Percentiles rank a stretch among this genome's conserved stretches.
Evolutionary conservation across 2,329 filamentous ascomycete genomes (phyloP).

Genomic region (Monilinia aucupariae): DNA sequence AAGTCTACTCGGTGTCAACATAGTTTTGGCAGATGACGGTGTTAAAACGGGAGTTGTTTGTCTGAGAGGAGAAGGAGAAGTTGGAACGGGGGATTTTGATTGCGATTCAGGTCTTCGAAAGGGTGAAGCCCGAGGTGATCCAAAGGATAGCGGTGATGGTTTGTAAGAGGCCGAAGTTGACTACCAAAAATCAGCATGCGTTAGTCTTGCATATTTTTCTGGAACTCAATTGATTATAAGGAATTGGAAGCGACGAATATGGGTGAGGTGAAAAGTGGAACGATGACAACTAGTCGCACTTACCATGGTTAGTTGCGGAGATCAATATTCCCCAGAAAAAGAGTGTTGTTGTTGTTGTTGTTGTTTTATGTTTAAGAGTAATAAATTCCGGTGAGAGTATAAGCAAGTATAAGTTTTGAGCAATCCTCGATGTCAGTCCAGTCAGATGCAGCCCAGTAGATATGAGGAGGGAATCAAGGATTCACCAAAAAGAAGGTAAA

Average conservation of each 20-base stretch:
- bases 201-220: conserved; percentile 12
- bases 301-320: conserved; percentile 17
- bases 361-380: neutral
- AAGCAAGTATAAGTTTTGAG: neutral
- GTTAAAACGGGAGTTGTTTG: conserved; percentile 56
- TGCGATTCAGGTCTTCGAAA: conserved; percentile 55
- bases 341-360: neutral
- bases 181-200: conserved; percentile 13
- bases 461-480: neutral
- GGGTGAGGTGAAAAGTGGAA: conserved; percentile 15
- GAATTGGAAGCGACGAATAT: conserved; percentile 13
- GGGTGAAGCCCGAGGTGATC: conserved; percentile 62
- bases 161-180: conserved; percentile 51
- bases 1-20: conserved; percentile 39
- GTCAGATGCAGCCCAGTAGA: neutral
- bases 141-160: conserved; percentile 66
- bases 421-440: neutral
- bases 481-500: neutral
- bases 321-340: neutral
- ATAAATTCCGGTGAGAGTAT: neutral
- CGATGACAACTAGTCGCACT: conserved; percentile 16
- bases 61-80: conserved; percentile 60
- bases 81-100: conserved; percentile 51
- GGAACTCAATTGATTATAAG: conserved; percentile 8
- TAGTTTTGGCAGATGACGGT: conserved; percentile 50